Percentiles rank a stretch among this genome's conserved stretches.
phyloP scores from a whole-genome alignment of 2,329 filamentous ascomycete genomes.

The Pseudocercospora cruenta region DNA sequence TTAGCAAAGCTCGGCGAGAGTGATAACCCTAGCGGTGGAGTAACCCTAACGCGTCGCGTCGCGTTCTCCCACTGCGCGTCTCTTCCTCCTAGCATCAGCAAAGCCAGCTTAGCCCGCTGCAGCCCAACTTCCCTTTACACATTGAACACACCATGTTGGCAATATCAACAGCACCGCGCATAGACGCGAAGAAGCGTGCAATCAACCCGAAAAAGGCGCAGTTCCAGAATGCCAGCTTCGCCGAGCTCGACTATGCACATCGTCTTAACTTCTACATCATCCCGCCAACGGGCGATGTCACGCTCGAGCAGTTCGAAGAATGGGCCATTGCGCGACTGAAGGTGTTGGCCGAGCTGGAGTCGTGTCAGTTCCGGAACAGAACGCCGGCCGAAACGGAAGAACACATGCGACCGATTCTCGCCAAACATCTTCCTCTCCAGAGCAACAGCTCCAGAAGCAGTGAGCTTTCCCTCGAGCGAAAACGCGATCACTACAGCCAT shows the following conservation, averaged over 20 bases:
- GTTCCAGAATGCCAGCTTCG: slow-evolving; percentile 76
- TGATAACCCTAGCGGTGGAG: background rate
- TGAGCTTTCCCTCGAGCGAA: slow-evolving; percentile 70
- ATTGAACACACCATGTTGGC: slow-evolving; percentile 33
- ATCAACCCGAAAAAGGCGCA: slow-evolving; percentile 78
- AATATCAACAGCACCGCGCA: slow-evolving; percentile 39
- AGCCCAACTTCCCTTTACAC: background rate
- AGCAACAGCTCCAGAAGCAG: slow-evolving; percentile 68
- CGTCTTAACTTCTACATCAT: slow-evolving; percentile 89
- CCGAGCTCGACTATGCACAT: slow-evolving; percentile 77
- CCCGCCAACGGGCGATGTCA: slow-evolving; percentile 90
- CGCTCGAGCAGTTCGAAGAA: slow-evolving; percentile 95
- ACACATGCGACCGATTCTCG: slow-evolving; percentile 83
- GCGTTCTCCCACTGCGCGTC: background rate
- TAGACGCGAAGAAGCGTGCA: slow-evolving; percentile 73
- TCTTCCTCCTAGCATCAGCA: background rate
- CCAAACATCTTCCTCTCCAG: slow-evolving; percentile 82
- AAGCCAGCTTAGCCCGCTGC: background rate
- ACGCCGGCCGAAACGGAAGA: slow-evolving; percentile 76
- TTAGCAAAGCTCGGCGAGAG: background rate
- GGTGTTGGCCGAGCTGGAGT: slow-evolving; percentile 86
- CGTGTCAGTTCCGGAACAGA: slow-evolving; percentile 93
- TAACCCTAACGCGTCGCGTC: background rate
- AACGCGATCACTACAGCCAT: slow-evolving; percentile 96
- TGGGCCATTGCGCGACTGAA: slow-evolving; percentile 94